phyloP scores from a whole-genome alignment of 1,139 yeast genomes.

The Suhomyces ambrosiae region DNA sequence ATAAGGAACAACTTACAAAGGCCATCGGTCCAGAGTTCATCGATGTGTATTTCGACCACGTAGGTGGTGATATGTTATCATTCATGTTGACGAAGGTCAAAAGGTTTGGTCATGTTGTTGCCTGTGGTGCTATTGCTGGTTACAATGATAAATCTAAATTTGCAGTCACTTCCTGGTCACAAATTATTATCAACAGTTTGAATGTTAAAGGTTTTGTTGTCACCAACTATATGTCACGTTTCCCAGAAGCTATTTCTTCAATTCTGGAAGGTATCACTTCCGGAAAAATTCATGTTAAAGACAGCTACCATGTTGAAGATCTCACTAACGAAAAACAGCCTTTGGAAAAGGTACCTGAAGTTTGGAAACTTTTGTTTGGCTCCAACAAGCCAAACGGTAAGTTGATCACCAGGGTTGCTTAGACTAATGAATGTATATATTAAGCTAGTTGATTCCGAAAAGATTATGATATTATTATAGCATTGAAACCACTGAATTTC shows the following conservation, averaged over 20 bases:
- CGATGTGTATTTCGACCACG: constrained; percentile 35
- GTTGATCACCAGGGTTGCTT: constrained; percentile 35
- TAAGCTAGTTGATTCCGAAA: no score
- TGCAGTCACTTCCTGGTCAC: constrained; percentile 40
- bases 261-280: constrained; percentile 36
- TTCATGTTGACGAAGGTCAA: constrained; percentile 20
- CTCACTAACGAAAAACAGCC: constrained; percentile 24
- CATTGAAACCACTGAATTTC: no score
- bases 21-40: constrained; percentile 36
- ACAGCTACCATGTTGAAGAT: constrained; percentile 29
- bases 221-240: constrained; percentile 34
- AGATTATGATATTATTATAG: not conserved
- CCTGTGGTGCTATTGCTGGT: constrained; percentile 36
- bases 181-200: constrained; percentile 50
- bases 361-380: constrained; percentile 34
- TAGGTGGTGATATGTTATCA: constrained; percentile 27
- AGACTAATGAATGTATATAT: not conserved
- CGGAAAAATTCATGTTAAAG: constrained; percentile 43
- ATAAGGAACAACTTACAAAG: constrained; percentile 41
- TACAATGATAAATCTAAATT: constrained; percentile 35
- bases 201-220: constrained; percentile 53
- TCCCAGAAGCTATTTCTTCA: constrained; percentile 37
- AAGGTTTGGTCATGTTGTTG: constrained; percentile 26
- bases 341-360: constrained; percentile 30
- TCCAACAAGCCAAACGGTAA: constrained; percentile 38